A percentile compares a stretch with the other conserved stretches of the same genome.
phyloP scores from a whole-genome alignment of 352 stramenopile genomes.

The Phytophthora ramorum region DNA sequence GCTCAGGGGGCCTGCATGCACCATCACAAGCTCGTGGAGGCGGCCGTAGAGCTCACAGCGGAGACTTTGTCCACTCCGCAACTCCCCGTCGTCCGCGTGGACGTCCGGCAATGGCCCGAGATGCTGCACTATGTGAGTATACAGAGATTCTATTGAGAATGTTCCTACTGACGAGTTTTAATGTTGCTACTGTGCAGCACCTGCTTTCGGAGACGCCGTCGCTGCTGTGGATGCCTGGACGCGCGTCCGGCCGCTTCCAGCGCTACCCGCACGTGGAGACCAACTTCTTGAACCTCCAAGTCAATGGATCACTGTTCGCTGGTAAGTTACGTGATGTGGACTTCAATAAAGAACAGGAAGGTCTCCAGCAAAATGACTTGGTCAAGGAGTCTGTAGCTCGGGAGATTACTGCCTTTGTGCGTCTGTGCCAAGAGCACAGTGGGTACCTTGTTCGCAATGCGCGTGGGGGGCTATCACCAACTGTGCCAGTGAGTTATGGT shows the following conservation, averaged over 20 bases:
- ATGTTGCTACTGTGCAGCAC: constrained; percentile 41
- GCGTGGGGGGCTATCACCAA: constrained; percentile 15
- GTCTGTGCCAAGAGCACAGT: constrained; percentile 39
- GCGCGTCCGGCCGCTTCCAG: constrained; percentile 54
- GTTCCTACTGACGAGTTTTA: not conserved
- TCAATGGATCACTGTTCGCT: constrained; percentile 24
- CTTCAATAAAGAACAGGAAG: not conserved
- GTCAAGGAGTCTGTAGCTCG: constrained; percentile 15
- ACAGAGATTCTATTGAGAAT: not conserved
- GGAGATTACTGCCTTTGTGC: constrained; percentile 42
- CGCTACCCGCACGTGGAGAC: constrained; percentile 58
- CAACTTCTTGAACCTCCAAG: constrained; percentile 65
- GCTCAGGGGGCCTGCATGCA: constrained; percentile 10
- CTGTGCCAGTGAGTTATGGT: constrained; percentile 5
- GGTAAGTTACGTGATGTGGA: constrained; percentile 2
- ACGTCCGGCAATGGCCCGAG: constrained; percentile 27
- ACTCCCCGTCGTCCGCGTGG: constrained; percentile 37
- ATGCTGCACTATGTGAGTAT: constrained; percentile 47
- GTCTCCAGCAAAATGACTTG: constrained; percentile 15
- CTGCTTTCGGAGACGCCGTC: constrained; percentile 51
- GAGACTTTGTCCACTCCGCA: constrained; percentile 27
- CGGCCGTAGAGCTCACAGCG: constrained; percentile 19
- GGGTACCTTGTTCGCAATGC: constrained; percentile 36
- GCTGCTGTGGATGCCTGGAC: constrained; percentile 61
- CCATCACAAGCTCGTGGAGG: constrained; percentile 32